Evolutionary conservation across 768 basidiomycete genomes (phyloP).

Genomic region (Lactifluus hygrophoroides): DNA sequence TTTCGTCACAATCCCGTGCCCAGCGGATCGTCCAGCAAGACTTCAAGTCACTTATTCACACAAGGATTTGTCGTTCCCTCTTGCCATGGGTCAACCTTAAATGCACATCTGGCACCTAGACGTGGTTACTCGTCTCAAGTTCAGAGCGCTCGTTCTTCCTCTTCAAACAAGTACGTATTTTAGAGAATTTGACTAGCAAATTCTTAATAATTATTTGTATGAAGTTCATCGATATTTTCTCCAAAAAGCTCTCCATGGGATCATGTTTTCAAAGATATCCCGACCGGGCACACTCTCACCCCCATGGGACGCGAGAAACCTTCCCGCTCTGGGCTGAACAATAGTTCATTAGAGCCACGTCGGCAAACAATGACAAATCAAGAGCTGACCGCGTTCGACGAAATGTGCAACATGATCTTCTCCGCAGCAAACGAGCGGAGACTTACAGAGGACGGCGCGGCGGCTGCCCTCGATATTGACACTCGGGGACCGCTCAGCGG

Average conservation of each 20-base stretch:
- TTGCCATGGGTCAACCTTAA: neutral
- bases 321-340: neutral
- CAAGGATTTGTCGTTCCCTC: neutral
- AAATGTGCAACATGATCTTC: constrained; percentile 69
- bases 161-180: constrained; percentile 6
- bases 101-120: neutral
- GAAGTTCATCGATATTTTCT: constrained; percentile 25
- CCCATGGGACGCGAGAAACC: constrained; percentile 9
- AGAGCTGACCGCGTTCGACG: constrained; percentile 58
- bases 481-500: constrained; percentile 21
- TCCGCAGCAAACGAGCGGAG: constrained; percentile 34
- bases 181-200: neutral
- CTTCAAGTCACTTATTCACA: neutral
- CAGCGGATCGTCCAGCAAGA: neutral
- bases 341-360: constrained; percentile 22
- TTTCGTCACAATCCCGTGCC: neutral
- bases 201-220: neutral
- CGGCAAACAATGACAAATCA: constrained; percentile 59
- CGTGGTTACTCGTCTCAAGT: constrained; percentile 9
- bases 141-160: neutral
- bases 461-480: neutral
- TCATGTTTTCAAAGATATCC: constrained; percentile 42
- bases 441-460: constrained; percentile 2
- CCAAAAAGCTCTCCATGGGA: constrained; percentile 37
- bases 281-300: constrained; percentile 23